Evolutionary conservation across 139 green algal genomes (phyloP), one percentile per base, ranked within the genome.

Genomic region (Auxenochlorella pyrenoidosa): DNA sequence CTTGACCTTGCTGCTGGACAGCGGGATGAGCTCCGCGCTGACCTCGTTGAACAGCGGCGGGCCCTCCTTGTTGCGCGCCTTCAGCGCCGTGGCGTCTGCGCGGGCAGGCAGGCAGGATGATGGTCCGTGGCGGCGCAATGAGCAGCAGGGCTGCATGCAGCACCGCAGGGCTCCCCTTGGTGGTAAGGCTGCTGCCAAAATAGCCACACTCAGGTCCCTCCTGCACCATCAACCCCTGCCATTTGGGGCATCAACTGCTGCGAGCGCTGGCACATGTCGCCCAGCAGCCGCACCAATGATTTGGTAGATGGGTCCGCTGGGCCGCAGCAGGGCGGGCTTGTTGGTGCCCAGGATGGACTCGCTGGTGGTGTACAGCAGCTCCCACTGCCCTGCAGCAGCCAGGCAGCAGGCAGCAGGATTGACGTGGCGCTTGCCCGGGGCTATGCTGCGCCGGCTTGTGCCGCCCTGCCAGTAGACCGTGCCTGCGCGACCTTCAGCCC

Each of bases 361-460:
- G 47, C 84, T 94, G 19, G 96, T 99, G 26, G 96, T 99, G 93
- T 99, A 99, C n/a, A 97, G 75, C 82, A 99, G 92, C 85, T 93
- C 81, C 96, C 96, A 98, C 88, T 95, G 91, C 22, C 90, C 79
- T 73, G 79, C 58, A 72, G 5, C 8, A 38, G 16, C 10, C 19
- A 54, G 5, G 3, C 71, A 47, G n/a, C 36, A 30, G 73, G n/a
- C 40, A n/a, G 0, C 18, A 36, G 63, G 63, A 30, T 4, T 15
- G 28, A 22, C 24, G 36, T 71, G 63, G 26, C 5, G 3, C 1
- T 34, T n/a, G 21, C 59, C 10, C 10, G 47, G 47, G 10, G 54
- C 10, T 13, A 24, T 24, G 54, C 18, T 63, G 54, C 15, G 3
- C 54, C 54, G 16, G 54, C 15, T 63, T 22, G 24, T 36, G 63